A percentile compares a stretch with the other conserved stretches of the same genome.
Evolutionary conservation across 1,284 basidiomycete species (phyloP).

Genomic region (Heterobasidion annosum): DNA sequence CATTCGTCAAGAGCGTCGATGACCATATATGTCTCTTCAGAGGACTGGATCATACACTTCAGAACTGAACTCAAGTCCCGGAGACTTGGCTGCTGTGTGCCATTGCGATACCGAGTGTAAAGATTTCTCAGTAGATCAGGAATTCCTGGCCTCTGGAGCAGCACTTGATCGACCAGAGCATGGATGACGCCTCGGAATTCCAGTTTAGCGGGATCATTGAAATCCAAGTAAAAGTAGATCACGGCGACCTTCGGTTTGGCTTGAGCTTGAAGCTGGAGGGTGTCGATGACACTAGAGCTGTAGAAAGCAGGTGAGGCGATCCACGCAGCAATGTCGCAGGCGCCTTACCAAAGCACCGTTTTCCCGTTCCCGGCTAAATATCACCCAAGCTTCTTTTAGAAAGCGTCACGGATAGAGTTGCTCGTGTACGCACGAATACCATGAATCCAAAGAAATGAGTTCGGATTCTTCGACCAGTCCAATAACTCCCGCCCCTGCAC

Average conservation of each 20-base stretch:
- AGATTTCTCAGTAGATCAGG: not conserved
- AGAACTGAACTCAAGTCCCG: not conserved
- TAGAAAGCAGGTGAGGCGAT: not conserved
- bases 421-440: not conserved
- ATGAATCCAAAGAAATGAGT: not conserved
- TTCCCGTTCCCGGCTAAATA: slow-evolving; percentile 1
- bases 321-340: too few species aligned
- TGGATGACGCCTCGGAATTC: not conserved
- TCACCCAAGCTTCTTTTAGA: too few species aligned
- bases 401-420: too few species aligned
- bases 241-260: not conserved
- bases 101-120: not conserved
- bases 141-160: not conserved
- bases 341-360: slow-evolving; percentile 1
- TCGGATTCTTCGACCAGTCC: not conserved
- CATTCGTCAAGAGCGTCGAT: slow-evolving; percentile 5
- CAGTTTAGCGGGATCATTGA: not conserved
- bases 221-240: slow-evolving; percentile 3
- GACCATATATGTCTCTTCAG: not conserved
- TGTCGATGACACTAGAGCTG: slow-evolving; percentile 3
- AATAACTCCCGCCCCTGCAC: not conserved
- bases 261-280: not conserved
- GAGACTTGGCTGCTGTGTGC: not conserved
- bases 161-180: slow-evolving; percentile 1
- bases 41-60: not conserved